Evolutionary conservation across 441 rosid genomes (phyloP), one percentile per base, ranked within the genome.

Genomic region (Cnidoscolus chayamansa): DNA sequence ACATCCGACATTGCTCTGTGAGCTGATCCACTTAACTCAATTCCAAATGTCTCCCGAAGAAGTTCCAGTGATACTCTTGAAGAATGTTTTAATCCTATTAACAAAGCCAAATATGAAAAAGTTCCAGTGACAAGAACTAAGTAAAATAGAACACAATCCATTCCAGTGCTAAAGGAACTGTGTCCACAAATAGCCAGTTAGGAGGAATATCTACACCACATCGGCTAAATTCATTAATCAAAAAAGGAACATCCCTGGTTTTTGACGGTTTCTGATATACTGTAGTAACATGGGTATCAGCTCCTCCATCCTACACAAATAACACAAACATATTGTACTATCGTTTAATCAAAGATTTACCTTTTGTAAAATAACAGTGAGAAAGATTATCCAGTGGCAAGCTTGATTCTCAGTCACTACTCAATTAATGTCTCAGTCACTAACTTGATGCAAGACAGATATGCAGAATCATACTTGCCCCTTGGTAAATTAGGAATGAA

Each of bases 1-100:
- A 88, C 99, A 70, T 95, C 98, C 7, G 94, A 79, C 93, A 92
- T 86, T 57, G 99, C 97, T 81, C 98, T 83, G 63, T 94, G 99
- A 67, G 98, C 93, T 12, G 86, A 51, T 79, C 97, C 98, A 0
- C 65, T 72, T 50, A 76, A 77, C 16, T 80, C 63, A n/a, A 92
- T 78, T 1, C 35, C 16, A 25, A 84, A 90, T 74, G 76, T 67
- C 54, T 88, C 79, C 0, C 87, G 79, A 3, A 94, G 88, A 1
- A 78, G 86, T 79, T 81, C 63, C 79, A 94, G 78, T 7, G 89
- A 76, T 10, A 65, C 20, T 76, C 77, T 80, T n/a, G 83, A 72
- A 40, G 86, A 59, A 48, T 75, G 70, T 2, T 77, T 79, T 16
- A 78, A 48, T 43, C 88, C 97, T 92, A 82, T 75, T 7, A 54